Base-by-base conservation (phyloP, 1,284 basidiomycete species). In the Cystobasidiaceae sp. region DNA sequence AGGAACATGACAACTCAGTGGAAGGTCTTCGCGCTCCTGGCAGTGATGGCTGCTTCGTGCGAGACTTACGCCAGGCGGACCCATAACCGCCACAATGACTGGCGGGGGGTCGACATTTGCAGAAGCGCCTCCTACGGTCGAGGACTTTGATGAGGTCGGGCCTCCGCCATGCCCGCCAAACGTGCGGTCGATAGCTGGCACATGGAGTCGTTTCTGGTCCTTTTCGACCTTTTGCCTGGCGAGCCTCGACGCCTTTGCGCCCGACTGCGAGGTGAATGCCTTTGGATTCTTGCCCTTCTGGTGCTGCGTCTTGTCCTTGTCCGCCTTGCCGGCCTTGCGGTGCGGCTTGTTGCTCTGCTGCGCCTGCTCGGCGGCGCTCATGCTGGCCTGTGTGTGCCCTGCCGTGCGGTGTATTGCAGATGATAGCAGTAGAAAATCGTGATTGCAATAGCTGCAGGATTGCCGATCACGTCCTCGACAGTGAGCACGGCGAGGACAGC, bases 41-140 rank as follows among this genome's bases (percentile, higher is more conserved):
- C 37, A 39, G 11, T 11, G n/a, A 39, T 27, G 1, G 54, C 37
- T 28, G 27, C 15, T 23, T 44, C n/a, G 25, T 43, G 27, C 39
- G 25, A 21, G 2, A 74, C 78, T 66, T n/a, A 84, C 96, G 19
- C 96, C 96, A 6, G 93, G 88, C 15, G 96, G 94, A 0, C 96
- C 96, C 52, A 97, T 93, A 56, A 99, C 84, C n/a, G 93, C 94
- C 44, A 98, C 86, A 66, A 98, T 86, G 71, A 97, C 86, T 1
- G 96, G 96, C 13, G 96, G 94, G 1, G 94, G 91, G 68, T 92
- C 89, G 59, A 91, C 89, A 2, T 72, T 70, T 34, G 67, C 55
- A 17, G 67, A 51, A 27, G 71, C 65, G 25, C 67, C 64, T 0
- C 72, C 72, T 0, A 69, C 23, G 3, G 48, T 44, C 13, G 51